A percentile compares a stretch with the other conserved stretches of the same genome.
Conservation (phyloP, 257 asterid species). For the Solanum medicagineum region DNA sequence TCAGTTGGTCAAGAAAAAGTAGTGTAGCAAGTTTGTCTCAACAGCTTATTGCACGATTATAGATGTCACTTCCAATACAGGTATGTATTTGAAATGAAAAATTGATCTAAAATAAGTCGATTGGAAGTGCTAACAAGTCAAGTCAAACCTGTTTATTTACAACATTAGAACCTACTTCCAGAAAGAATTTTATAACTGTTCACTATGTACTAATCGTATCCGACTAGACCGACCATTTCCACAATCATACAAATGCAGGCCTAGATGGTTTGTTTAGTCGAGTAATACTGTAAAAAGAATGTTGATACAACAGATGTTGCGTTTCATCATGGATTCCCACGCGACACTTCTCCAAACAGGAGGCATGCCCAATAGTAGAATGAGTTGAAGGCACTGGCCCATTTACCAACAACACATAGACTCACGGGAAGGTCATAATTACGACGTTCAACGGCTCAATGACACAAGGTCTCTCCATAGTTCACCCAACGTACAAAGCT, state of each 20-base stretch:
- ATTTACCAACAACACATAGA: constrained; percentile 4
- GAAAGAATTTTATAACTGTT: constrained; percentile 37
- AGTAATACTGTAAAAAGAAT: constrained; percentile 12
- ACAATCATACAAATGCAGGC: neutral
- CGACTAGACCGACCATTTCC: constrained; percentile 2
- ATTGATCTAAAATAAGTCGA: neutral
- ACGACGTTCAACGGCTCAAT: constrained; percentile 18
- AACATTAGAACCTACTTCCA: constrained; percentile 25
- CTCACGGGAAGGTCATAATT: neutral
- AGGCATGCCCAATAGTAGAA: neutral
- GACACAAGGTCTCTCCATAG: constrained; percentile 64
- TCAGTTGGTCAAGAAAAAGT: no score
- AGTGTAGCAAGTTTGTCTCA: neutral
- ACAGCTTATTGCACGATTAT: neutral
- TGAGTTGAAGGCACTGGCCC: neutral
- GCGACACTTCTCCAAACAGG: neutral
- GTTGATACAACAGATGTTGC: constrained; percentile 10
- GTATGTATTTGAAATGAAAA: neutral
- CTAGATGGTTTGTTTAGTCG: neutral
- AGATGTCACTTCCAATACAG: neutral
- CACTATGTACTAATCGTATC: constrained; percentile 54
- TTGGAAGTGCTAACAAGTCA: constrained; percentile 27
- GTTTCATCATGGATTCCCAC: neutral
- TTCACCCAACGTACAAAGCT: constrained; percentile 78
- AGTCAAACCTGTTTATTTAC: constrained; percentile 28